A percentile compares a stretch with the other conserved stretches of the same genome.
These are phyloP conservation scores for Singerocomus inundabilis DNA, from an alignment of 1,284 basidiomycete species.

Conservation along the genomic window DNA sequence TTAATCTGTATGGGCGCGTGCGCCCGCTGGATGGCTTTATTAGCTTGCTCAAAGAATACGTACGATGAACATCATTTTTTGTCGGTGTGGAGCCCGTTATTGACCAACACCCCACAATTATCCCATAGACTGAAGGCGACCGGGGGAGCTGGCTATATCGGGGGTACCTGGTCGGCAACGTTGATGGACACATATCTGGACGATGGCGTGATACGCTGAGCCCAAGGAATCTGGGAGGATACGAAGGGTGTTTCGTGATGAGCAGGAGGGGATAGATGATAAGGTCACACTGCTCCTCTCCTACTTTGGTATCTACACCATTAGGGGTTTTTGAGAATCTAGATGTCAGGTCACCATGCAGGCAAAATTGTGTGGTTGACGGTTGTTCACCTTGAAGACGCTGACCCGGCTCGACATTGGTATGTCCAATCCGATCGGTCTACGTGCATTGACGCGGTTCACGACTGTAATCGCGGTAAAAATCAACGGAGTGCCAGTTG, in stretches of 20 bases:
- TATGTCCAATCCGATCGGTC: neutral
- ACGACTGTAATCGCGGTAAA: neutral
- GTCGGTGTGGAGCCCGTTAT: neutral
- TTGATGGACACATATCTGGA: slow-evolving; percentile 61
- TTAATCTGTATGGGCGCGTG: slow-evolving; percentile 65
- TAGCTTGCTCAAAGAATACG: slow-evolving; percentile 72
- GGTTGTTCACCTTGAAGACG: neutral
- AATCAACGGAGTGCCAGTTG: too few relatives aligned
- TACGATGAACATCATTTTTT: slow-evolving; percentile 36
- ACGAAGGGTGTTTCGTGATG: slow-evolving; percentile 78
- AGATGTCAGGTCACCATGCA: neutral
- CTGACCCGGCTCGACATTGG: neutral
- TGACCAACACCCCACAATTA: neutral
- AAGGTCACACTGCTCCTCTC: too few relatives aligned
- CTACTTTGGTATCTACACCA: too few relatives aligned
- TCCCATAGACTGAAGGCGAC: slow-evolving; percentile 55
- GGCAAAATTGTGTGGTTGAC: too few relatives aligned
- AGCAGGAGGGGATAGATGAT: slow-evolving; percentile 48
- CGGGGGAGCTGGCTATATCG: slow-evolving; percentile 77
- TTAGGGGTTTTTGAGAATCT: neutral
- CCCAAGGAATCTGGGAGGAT: slow-evolving; percentile 53
- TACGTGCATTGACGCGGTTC: neutral
- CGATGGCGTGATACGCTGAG: slow-evolving; percentile 75
- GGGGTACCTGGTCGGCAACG: slow-evolving; percentile 68
- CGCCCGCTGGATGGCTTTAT: slow-evolving; percentile 71